phyloP scores from a whole-genome alignment of 2,329 filamentous ascomycete genomes.

The Truncatella angustata region DNA sequence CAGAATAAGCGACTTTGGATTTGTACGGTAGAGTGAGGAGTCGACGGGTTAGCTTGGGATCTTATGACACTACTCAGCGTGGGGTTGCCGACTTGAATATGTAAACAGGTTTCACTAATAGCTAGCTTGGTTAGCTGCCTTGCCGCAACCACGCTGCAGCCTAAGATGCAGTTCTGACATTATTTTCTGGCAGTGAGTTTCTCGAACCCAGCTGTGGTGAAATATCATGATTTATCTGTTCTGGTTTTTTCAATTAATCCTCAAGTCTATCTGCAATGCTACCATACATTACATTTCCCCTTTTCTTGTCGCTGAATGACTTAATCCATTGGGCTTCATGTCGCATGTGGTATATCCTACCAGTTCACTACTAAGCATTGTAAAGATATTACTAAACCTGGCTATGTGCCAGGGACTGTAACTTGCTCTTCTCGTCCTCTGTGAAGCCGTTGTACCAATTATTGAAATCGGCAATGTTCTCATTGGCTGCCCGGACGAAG shows the following conservation, averaged over 20 bases:
- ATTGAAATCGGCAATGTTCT: constrained; percentile 55
- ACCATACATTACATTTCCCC: background rate
- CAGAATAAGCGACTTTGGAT: no score
- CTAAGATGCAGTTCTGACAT: no score
- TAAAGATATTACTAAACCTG: constrained; percentile 15
- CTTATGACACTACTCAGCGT: no score
- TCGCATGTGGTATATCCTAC: background rate
- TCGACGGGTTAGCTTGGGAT: no score
- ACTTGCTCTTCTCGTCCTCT: constrained; percentile 55
- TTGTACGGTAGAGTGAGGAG: no score
- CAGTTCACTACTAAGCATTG: background rate
- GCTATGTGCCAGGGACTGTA: constrained; percentile 48
- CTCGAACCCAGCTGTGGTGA: no score
- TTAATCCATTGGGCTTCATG: background rate
- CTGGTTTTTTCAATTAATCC: background rate
- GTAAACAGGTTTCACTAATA: no score
- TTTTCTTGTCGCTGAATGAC: constrained; percentile 4
- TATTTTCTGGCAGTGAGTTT: no score
- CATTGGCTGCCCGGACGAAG: constrained; percentile 62
- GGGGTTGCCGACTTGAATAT: no score
- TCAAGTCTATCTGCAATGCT: constrained; percentile 5
- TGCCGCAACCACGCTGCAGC: no score
- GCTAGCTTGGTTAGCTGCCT: no score
- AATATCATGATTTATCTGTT: background rate
- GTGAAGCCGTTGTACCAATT: constrained; percentile 55